These are phyloP conservation scores for Botrytis pseudocinerea DNA, from an alignment of 2,329 filamentous ascomycete genomes.

Conservation along the genomic window DNA sequence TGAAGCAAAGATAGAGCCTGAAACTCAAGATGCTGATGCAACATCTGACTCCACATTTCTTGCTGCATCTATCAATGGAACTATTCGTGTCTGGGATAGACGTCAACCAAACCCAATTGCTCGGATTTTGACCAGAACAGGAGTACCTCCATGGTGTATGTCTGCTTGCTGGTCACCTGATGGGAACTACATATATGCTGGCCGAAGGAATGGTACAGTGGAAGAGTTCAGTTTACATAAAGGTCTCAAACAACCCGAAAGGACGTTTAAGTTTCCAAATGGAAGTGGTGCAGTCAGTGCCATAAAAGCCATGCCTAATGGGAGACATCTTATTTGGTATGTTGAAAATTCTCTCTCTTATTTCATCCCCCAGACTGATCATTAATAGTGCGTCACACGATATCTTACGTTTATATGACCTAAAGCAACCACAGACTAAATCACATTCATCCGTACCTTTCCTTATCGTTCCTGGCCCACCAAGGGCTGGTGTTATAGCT, in stretches of 20 bases:
- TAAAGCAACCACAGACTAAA: slow-evolving; percentile 62
- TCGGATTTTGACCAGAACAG: slow-evolving; percentile 69
- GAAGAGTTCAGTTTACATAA: slow-evolving; percentile 92
- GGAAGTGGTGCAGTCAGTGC: slow-evolving; percentile 90
- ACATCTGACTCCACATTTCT: slow-evolving; percentile 80
- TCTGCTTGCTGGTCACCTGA: slow-evolving; percentile 95
- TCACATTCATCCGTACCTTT: slow-evolving; percentile 86
- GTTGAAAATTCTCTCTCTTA: slow-evolving; percentile 34
- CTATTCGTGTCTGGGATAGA: slow-evolving; percentile 89
- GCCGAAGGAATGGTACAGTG: slow-evolving; percentile 84
- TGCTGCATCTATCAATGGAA: slow-evolving; percentile 83
- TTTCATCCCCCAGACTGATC: neutral
- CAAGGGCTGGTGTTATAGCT: slow-evolving; percentile 81
- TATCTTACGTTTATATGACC: slow-evolving; percentile 89
- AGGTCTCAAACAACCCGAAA: slow-evolving; percentile 70
- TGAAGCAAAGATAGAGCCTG: slow-evolving; percentile 34
- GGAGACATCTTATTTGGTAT: slow-evolving; percentile 84
- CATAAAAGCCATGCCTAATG: slow-evolving; percentile 87
- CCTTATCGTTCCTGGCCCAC: slow-evolving; percentile 88
- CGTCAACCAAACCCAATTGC: slow-evolving; percentile 76
- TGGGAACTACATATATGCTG: slow-evolving; percentile 92
- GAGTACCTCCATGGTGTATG: slow-evolving; percentile 95
- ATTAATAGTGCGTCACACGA: slow-evolving; percentile 76
- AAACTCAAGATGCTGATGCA: slow-evolving; percentile 55
- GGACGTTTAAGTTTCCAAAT: slow-evolving; percentile 82